These are phyloP conservation scores for Penicillium silybi DNA, from an alignment of 495 filamentous ascomycete species.

Conservation along the genomic window DNA sequence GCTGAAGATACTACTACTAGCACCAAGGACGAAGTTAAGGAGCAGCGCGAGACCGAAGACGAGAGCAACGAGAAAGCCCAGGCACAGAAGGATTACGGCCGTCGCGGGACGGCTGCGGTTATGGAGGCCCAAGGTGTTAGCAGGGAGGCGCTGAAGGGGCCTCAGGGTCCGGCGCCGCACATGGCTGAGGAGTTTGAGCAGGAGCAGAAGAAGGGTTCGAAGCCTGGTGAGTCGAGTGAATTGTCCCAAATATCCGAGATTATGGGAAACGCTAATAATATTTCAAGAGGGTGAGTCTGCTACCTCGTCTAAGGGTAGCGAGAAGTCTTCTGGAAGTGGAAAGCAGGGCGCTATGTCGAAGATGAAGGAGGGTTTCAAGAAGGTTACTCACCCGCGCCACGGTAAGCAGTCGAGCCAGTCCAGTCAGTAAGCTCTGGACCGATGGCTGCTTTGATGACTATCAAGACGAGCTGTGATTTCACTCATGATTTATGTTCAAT, in stretches of 20 bases:
- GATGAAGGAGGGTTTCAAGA: conserved; percentile 32
- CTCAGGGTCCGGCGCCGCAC: conserved; percentile 25
- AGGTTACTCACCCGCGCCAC: conserved; percentile 21
- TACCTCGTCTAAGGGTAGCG: conserved; percentile 2
- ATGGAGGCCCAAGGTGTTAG: conserved; percentile 15
- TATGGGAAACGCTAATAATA: neutral
- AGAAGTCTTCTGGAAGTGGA: conserved; percentile 4
- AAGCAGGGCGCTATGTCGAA: conserved; percentile 21
- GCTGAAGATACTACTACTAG: neutral
- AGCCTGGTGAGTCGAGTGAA: conserved; percentile 1
- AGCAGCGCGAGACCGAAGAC: conserved; percentile 10
- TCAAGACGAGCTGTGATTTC: neutral
- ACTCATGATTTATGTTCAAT: conserved; percentile 3
- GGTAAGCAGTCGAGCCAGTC: neutral
- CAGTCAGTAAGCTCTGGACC: too few species aligned
- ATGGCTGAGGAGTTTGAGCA: conserved; percentile 29
- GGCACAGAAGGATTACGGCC: neutral
- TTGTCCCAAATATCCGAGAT: neutral
- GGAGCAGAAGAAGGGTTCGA: conserved; percentile 1
- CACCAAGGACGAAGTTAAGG: neutral
- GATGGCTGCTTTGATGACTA: neutral
- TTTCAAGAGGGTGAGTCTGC: neutral
- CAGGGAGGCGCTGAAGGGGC: conserved; percentile 35
- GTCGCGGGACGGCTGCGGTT: neutral
- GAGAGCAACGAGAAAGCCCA: neutral